Evolutionary conservation across 2,329 filamentous ascomycete genomes (phyloP).

Genomic region (Tolypocladium ophioglossoides): DNA sequence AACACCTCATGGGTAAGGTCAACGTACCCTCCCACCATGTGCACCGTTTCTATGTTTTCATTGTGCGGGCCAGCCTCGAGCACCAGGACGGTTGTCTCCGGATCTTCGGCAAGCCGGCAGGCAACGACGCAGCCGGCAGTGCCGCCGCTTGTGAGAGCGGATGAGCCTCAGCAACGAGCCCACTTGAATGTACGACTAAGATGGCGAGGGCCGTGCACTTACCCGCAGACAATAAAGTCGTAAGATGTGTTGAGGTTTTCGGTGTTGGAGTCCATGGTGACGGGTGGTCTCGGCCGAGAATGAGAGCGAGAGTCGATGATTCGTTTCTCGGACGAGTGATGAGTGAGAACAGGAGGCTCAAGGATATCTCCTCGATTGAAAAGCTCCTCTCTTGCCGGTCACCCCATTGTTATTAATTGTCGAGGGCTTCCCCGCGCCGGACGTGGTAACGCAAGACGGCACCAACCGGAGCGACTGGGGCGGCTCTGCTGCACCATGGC

Average conservation of each 20-base stretch:
- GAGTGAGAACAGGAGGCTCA: background rate
- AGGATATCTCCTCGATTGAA: background rate
- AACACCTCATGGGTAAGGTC: background rate
- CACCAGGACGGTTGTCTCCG: slow-evolving; percentile 18
- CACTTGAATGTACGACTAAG: background rate
- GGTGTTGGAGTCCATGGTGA: background rate
- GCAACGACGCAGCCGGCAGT: slow-evolving; percentile 27
- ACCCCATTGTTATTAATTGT: background rate
- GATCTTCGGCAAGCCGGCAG: slow-evolving; percentile 23
- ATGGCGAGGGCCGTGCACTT: slow-evolving; percentile 5
- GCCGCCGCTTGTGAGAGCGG: slow-evolving; percentile 14
- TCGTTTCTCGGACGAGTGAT: background rate
- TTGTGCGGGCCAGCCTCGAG: slow-evolving; percentile 28
- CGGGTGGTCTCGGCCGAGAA: background rate
- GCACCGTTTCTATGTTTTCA: slow-evolving; percentile 33
- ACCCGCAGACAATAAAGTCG: slow-evolving; percentile 25
- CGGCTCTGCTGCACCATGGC: background rate
- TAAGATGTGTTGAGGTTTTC: slow-evolving; percentile 7
- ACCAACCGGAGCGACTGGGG: background rate
- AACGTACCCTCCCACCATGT: slow-evolving; percentile 38
- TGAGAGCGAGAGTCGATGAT: too few relatives aligned
- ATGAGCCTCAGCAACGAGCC: background rate
- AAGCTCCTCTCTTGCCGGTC: background rate
- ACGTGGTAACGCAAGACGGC: background rate
- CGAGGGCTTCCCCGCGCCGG: background rate